A percentile compares a stretch with the other conserved stretches of the same genome.
Conservation (phyloP, 2,329 filamentous ascomycete genomes). For the Beauveria rudraprayagi region DNA sequence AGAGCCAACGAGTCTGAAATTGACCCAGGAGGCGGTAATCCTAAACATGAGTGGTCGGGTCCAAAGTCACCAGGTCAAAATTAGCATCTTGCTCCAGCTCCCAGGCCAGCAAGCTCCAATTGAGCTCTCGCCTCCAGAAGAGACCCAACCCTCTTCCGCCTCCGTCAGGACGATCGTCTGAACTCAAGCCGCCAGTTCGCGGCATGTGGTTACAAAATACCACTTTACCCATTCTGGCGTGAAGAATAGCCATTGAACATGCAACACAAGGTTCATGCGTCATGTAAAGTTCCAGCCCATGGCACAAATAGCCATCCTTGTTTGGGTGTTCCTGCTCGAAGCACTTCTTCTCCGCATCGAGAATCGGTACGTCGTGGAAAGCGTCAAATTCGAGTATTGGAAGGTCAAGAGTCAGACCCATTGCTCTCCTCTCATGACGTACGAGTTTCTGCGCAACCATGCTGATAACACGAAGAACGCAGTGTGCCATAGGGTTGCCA, state of each 20-base stretch:
- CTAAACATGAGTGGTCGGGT: slow-evolving; percentile 43
- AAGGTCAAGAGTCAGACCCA: slow-evolving; percentile 24
- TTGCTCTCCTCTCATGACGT: slow-evolving; percentile 40
- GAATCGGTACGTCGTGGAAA: slow-evolving; percentile 61
- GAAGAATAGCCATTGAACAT: slow-evolving; percentile 93
- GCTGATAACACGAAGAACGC: slow-evolving; percentile 69
- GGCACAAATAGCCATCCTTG: slow-evolving; percentile 83
- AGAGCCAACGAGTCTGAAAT: slow-evolving; percentile 24
- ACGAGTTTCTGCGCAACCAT: slow-evolving; percentile 68
- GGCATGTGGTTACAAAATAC: slow-evolving; percentile 75
- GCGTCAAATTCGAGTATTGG: slow-evolving; percentile 49
- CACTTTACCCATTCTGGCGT: slow-evolving; percentile 83
- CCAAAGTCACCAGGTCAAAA: slow-evolving; percentile 31
- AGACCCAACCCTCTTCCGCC: slow-evolving; percentile 56
- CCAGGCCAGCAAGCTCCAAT: slow-evolving; percentile 80
- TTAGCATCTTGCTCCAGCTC: slow-evolving; percentile 53
- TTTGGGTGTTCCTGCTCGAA: slow-evolving; percentile 57
- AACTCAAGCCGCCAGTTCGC: slow-evolving; percentile 72
- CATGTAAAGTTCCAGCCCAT: slow-evolving; percentile 85
- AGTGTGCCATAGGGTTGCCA: slow-evolving; percentile 72
- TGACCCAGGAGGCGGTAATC: slow-evolving; percentile 34
- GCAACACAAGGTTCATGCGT: slow-evolving; percentile 95
- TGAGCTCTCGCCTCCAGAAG: slow-evolving; percentile 69
- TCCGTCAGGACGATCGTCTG: slow-evolving; percentile 56
- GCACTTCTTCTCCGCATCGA: slow-evolving; percentile 55